phyloP scores from a whole-genome alignment of 768 basidiomycete genomes.

The Trametes punicea region DNA sequence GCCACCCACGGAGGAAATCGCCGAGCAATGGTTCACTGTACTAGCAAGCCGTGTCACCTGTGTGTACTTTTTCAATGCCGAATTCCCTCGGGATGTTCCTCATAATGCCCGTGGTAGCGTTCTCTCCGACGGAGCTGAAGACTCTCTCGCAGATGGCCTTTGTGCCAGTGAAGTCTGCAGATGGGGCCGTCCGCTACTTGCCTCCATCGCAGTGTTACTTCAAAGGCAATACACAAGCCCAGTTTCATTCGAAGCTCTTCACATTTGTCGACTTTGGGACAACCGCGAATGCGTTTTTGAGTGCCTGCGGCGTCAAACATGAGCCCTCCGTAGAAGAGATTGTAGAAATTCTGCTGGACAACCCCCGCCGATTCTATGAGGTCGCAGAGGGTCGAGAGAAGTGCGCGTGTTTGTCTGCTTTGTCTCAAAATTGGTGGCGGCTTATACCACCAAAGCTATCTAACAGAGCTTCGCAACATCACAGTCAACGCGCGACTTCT shows the following conservation, averaged over 20 bases:
- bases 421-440: neutral
- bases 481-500: slow-evolving; percentile 66
- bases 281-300: slow-evolving; percentile 78
- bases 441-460: slow-evolving; percentile 50
- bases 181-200: slow-evolving; percentile 40
- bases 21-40: slow-evolving; percentile 63
- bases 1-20: slow-evolving; percentile 51
- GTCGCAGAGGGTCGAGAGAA: slow-evolving; percentile 65
- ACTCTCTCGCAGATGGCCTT: slow-evolving; percentile 57
- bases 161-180: slow-evolving; percentile 51
- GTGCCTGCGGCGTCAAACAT: slow-evolving; percentile 80
- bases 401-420: slow-evolving; percentile 40
- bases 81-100: neutral
- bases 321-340: slow-evolving; percentile 87
- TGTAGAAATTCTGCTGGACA: slow-evolving; percentile 59
- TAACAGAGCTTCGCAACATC: slow-evolving; percentile 79
- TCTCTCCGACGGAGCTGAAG: slow-evolving; percentile 51
- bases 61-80: slow-evolving; percentile 30
- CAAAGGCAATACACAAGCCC: slow-evolving; percentile 45
- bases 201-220: slow-evolving; percentile 71
- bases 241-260: slow-evolving; percentile 79
- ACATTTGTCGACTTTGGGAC: slow-evolving; percentile 86
- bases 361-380: slow-evolving; percentile 70
- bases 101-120: slow-evolving; percentile 41
- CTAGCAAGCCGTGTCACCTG: slow-evolving; percentile 62